Evolutionary conservation across 345 rosid genomes (phyloP).

Genomic region (Lagerstroemia speciosa): DNA sequence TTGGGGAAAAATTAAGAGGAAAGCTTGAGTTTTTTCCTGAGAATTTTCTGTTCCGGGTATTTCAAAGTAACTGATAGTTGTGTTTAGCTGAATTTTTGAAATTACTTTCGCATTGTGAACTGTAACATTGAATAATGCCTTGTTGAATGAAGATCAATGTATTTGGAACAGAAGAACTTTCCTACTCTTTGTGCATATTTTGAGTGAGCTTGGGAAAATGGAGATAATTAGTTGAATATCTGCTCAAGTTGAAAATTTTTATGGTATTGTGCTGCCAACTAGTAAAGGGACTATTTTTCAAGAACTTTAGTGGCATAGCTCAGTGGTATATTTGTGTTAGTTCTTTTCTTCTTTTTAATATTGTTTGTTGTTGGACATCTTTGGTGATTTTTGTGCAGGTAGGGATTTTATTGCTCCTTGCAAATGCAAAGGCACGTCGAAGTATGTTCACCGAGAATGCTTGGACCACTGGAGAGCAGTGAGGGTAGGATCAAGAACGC

Average conservation of each 20-base stretch:
- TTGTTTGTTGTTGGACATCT: background rate
- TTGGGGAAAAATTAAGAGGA: background rate
- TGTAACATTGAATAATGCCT: background rate
- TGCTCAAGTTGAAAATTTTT: background rate
- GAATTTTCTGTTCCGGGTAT: background rate
- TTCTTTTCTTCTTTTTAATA: background rate
- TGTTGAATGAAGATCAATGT: background rate
- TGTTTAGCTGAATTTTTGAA: background rate
- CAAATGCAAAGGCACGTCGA: constrained; percentile 95
- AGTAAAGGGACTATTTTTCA: background rate
- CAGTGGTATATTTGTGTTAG: background rate
- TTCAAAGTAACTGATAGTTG: background rate
- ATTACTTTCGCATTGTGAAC: background rate
- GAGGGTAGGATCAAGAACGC: constrained; percentile 35
- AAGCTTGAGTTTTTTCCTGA: background rate
- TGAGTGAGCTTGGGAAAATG: background rate
- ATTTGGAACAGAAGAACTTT: background rate
- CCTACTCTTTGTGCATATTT: background rate
- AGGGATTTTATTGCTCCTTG: constrained; percentile 99
- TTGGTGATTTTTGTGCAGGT: constrained; percentile 40
- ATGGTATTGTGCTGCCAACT: background rate
- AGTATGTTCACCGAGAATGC: constrained; percentile 96
- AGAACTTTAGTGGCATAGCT: background rate
- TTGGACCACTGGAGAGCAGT: constrained; percentile 99
- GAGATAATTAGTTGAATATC: background rate